These are phyloP conservation scores for Heliamphora exappendiculata DNA, from an alignment of 148 eudicot species.

Conservation along the genomic window DNA sequence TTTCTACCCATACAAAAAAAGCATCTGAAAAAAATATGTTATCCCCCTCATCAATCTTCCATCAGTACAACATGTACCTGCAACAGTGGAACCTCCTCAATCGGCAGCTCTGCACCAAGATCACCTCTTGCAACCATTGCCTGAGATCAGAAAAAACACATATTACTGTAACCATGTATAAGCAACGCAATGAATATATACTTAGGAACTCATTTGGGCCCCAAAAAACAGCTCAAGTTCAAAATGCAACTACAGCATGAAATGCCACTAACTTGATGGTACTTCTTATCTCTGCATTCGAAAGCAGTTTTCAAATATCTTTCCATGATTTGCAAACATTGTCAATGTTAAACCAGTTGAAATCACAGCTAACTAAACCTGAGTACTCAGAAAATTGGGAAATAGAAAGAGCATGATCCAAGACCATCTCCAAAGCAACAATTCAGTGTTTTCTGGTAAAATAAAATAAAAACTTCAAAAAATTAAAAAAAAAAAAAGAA, in stretches of 20 bases:
- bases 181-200: neutral
- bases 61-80: conserved; percentile 42
- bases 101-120: conserved; percentile 85
- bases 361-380: neutral
- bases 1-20: neutral
- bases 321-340: neutral
- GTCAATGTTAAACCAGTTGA: neutral
- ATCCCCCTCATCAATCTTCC: neutral
- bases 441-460: neutral
- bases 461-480: too few species aligned
- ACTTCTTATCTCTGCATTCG: too few species aligned
- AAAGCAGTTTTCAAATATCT: neutral
- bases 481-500: neutral
- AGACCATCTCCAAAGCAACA: conserved; percentile 1
- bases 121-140: conserved; percentile 99
- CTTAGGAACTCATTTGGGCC: neutral
- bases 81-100: conserved; percentile 80
- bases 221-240: neutral
- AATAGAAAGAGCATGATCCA: neutral
- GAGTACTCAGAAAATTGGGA: neutral
- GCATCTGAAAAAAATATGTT: neutral
- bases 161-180: neutral
- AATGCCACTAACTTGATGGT: neutral
- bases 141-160: conserved; percentile 26
- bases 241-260: neutral